Base-by-base conservation (phyloP, 2,329 filamentous ascomycete genomes). In the Cladosporium sp. region DNA sequence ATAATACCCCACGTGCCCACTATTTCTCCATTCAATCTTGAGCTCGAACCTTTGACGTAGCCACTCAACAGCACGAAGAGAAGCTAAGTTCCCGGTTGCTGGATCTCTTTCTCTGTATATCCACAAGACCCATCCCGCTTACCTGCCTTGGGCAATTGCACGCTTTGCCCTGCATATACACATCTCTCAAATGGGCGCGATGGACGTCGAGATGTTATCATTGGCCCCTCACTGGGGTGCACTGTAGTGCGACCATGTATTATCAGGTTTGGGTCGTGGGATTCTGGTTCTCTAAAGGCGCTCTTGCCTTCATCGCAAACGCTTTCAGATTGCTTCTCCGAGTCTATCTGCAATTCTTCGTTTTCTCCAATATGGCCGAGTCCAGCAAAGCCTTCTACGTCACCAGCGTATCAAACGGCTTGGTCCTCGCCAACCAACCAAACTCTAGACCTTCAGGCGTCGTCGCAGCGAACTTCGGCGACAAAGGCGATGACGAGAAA, bases 401-500 rank as follows among this genome's bases (percentile, higher is more conserved):
- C 28, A 21, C 41, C 36, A 41, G 34, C 57, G 57, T 59, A 18
- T 59, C 57, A 11, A 59, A 59, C 15, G 57, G 57, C 28, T 21
- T 47, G 1, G 14, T 59, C n/a, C 57, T 59, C 18, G 57, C 57
- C 21, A 28, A 59, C 21, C 41, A 44, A 18, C 34, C 57, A 28
- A 44, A n/a, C 36, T n/a, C 30, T 14, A 59, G 28, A 38, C 57
- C 57, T 36, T 59, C 57, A n/a, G 57, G 57, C 36, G 57, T 59
- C 36, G 57, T 41, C 14, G 57, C 36, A 32, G 11, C 32, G 21
- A 59, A 59, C 15, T n/a, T 14, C n/a, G 57, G 34, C 28, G 57
- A 59, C 36, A 41, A 41, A 5, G 57, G 41, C 24, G 41, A 44
- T 15, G 32, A 41, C 8, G 34, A 59, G 18, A 59, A 59, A 59